Conservation (phyloP, 176 grass and related monocot genomes). For the Zea luxurians region DNA sequence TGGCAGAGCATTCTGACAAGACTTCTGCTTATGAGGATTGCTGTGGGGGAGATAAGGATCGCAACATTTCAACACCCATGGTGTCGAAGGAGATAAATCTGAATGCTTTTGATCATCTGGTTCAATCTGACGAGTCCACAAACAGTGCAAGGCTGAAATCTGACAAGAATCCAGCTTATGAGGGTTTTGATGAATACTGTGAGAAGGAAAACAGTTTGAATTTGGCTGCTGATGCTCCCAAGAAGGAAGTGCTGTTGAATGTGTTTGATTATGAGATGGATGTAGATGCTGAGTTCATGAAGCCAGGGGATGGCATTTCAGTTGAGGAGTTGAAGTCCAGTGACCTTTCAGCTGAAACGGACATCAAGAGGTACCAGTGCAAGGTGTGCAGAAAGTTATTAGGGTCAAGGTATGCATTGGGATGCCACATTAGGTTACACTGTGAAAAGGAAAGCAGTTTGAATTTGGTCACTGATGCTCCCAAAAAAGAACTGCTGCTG, state of each 20-base stretch:
- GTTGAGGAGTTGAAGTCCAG: conserved; percentile 23
- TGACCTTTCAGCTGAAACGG: conserved; percentile 22
- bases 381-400: conserved; percentile 42
- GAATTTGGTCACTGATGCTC: conserved; percentile 23
- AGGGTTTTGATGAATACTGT: conserved; percentile 9
- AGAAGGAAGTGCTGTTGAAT: conserved; percentile 21
- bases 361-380: conserved; percentile 35
- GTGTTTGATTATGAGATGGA: conserved; percentile 22
- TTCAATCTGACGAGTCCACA: conserved; percentile 13
- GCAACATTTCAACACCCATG: neutral
- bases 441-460: conserved; percentile 29
- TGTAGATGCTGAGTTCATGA: conserved; percentile 9
- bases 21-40: conserved; percentile 30
- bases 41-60: neutral
- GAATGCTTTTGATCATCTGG: conserved; percentile 11
- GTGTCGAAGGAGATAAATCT: conserved; percentile 9
- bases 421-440: conserved; percentile 30
- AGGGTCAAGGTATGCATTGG: conserved; percentile 40
- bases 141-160: neutral
- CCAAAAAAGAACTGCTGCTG: conserved; percentile 10
- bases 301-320: conserved; percentile 10
- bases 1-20: conserved; percentile 24
- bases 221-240: conserved; percentile 26
- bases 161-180: conserved; percentile 32
- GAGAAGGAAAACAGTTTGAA: conserved; percentile 32